Evolutionary conservation across 192 early-diverging fungal genomes (phyloP), one percentile per base, ranked within the genome.

Genomic region (Coemansia sp.): DNA sequence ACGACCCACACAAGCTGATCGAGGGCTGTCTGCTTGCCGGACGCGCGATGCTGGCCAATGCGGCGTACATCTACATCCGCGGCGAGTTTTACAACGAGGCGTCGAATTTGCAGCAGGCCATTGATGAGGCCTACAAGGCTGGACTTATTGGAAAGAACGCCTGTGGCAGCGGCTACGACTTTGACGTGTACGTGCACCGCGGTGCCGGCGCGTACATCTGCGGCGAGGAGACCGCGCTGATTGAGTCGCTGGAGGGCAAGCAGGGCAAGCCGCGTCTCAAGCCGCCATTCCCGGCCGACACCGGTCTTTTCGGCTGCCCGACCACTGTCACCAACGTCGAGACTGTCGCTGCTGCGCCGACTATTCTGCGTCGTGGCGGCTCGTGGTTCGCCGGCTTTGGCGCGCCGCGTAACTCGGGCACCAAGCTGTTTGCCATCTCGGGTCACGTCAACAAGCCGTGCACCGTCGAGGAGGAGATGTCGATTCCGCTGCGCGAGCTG

Each of bases 301-400:
- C 95, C 11, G 96, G 96, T 64, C 86, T 99, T 45, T 99, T 99
- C 67, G 96, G 96, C 31, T 99, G 96, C 84, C 96, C 96, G 20
- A 97, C 96, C 16, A 99, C 96, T n/a, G 96, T 99, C n/a, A 90
- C 94, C 33, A 99, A 99, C 71, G 96, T 99, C 33, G 96, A 99
- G 80, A 99, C 96, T 54, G 92, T 99, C n/a, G 93, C 96, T 20
- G 96, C 95, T 10, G 95, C 96, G 22, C 96, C 96, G 20, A 96
- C 95, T 31, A 99, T 99, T 70, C 86, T 87, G 69, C 87, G 93
- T 40, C 86, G 96, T 48, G 93, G 94, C 61, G 94, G 93, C 31
- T 71, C 84, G 34, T 99, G 96, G 96, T 99, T 97, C 72, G 93
- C 96, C 18, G 80, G 87, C 49, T 91, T 99, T 69, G 96, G 96